Evolutionary conservation across 495 filamentous ascomycete genomes (phyloP), one percentile per base, ranked within the genome.

Genomic region (Thermochaetoides thermophila): DNA sequence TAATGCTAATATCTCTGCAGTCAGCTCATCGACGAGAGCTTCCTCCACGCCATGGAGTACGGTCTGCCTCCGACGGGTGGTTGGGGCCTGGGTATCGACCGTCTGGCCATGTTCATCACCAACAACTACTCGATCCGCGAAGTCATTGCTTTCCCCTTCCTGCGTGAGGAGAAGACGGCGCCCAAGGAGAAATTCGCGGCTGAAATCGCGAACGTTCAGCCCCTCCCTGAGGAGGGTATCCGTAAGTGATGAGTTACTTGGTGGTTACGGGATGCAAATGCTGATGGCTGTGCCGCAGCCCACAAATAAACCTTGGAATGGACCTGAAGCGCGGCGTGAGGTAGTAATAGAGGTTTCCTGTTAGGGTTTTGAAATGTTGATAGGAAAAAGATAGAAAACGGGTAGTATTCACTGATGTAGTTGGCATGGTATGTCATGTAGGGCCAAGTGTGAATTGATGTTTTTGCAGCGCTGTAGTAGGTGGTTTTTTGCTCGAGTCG

Each of bases 11-110:
- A 5, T 31, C 16, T 7, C 7, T 26, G 8, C 14, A 45, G 42
- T 21, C 91, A 95, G 61, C 60, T 91, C 38, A 76, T 96, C 40
- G 91, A 97, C 39, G 89, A 96, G 72, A 82, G 73, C 49, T 94
- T 93, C 71, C 80, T 82, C 50, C 74, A 73, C 20, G 73, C 74
- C 29, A 62, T 93, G 31, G 86, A 94, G 57, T 63, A 56, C 40
- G 54, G 52, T 35, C 39, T 96, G 26, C 89, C 91, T 14, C 89
- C 89, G 0, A 96, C 89, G 9, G 89, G 84, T 56, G 89, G 91
- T 16, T 96, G 81, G 78, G 91, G 89, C 45, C 81, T 96, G 75
- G 89, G 91, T 41, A 93, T 97, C 48, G 89, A 97, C 61, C 81
- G 85, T 40, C 49, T 95, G 49, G 81, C 87, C 48, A 96, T 96